Base-by-base conservation (phyloP, 768 basidiomycete species). In the Coprinopsis sp. region DNA sequence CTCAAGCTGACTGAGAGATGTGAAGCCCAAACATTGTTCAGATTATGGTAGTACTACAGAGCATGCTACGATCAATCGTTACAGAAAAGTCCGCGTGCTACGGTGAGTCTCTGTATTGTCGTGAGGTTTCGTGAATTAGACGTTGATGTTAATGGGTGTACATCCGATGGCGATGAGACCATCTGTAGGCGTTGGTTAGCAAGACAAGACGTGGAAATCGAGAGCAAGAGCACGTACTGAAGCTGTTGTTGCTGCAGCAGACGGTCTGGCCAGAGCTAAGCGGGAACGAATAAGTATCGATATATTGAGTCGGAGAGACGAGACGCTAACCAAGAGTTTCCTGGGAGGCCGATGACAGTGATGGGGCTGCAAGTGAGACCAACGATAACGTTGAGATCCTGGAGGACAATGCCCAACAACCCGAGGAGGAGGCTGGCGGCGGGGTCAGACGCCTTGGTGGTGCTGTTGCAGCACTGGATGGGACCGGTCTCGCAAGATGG, bases 281-380 rank as follows among this genome's bases (percentile, higher is more conserved):
- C n/a, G n/a, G 28, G 23, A 10, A n/a, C n/a, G n/a, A n/a, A n/a
- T n/a, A n/a, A n/a, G n/a, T n/a, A n/a, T n/a, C n/a, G n/a, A n/a
- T n/a, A n/a, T n/a, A n/a, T n/a, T n/a, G n/a, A n/a, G n/a, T n/a
- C n/a, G n/a, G 16, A 25, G 37, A 3, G 8, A 2, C 12, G 12
- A 27, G 2, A 22, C 24, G 39, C 43, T 44, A 6, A 64, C 61
- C 64, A 65, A 16, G 50, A 45, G 19, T 47, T 50, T 6, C 53
- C 52, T 2, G 52, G 52, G n/a, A 44, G 46, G 10, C 60, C 60
- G 28, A 63, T 37, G 40, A 58, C 59, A 46, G 55, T 55, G 51
- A 64, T 55, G 23, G 64, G 60, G 48, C 27, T 51, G 52, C 63
- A 66, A 27, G 55, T 57, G 36, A 52, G 21, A 59, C 63, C 64